A percentile compares a stretch with the other conserved stretches of the same genome.
Conservation (phyloP, 192 early-diverging fungal genomes). For the Backusella sp. region DNA sequence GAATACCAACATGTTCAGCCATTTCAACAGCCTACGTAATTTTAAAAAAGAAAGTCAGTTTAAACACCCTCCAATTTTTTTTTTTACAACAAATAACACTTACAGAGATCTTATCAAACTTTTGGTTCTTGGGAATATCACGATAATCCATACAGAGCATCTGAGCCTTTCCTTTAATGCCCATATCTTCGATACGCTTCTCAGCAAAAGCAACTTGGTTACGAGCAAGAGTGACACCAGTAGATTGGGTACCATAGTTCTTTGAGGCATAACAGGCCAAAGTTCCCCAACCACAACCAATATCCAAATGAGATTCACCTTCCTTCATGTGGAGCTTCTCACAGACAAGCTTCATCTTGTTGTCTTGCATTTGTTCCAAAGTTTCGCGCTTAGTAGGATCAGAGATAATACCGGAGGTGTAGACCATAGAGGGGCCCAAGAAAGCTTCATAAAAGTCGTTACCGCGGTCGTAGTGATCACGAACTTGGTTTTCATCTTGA, state of each 20-base stretch:
- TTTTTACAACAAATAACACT: neutral
- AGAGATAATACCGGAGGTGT: conserved; percentile 92
- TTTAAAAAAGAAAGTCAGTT: conserved; percentile 9
- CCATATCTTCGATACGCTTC: conserved; percentile 76
- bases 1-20: conserved; percentile 98
- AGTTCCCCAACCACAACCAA: conserved; percentile 99
- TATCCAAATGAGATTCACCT: conserved; percentile 91
- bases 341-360: conserved; percentile 92
- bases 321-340: conserved; percentile 81
- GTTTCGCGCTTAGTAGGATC: conserved; percentile 74
- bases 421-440: conserved; percentile 93
- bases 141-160: conserved; percentile 97
- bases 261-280: conserved; percentile 87
- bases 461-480: conserved; percentile 98
- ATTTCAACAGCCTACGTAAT: conserved; percentile 76
- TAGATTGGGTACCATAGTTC: conserved; percentile 84
- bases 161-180: conserved; percentile 74
- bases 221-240: conserved; percentile 89
- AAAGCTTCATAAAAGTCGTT: conserved; percentile 97
- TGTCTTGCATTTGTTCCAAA: conserved; percentile 92
- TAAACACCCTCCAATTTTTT: neutral
- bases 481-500: conserved; percentile 97
- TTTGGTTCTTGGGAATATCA: conserved; percentile 85
- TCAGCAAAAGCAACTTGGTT: conserved; percentile 93
- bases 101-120: conserved; percentile 94